Conservation (phyloP, 805 yeast species). For the Metschnikowia henanensis region DNA sequence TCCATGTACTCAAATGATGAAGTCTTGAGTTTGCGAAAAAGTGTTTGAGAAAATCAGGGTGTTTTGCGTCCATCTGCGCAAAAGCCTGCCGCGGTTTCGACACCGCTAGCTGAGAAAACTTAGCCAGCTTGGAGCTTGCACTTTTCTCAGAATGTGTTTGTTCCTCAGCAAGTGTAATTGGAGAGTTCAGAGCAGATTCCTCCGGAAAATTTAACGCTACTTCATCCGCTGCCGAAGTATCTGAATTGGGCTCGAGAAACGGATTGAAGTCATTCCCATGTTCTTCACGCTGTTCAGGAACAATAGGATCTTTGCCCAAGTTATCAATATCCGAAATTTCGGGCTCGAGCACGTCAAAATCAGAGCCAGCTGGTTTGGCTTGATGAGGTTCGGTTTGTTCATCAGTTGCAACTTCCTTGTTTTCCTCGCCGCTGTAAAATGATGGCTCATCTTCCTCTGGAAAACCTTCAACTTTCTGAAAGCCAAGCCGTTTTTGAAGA, state of each 20-base stretch:
- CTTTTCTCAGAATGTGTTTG: no score
- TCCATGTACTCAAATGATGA: conserved; percentile 89
- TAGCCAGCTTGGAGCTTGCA: no score
- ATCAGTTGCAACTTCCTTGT: no score
- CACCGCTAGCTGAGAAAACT: no score
- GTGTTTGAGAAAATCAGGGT: conserved; percentile 69
- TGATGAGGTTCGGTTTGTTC: no score
- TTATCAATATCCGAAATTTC: background rate
- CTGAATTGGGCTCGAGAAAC: background rate
- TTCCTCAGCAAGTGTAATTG: no score
- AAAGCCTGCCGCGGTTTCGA: conserved; percentile 13
- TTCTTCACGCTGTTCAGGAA: background rate
- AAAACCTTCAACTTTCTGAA: conserved; percentile 10
- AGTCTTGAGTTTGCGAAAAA: conserved; percentile 82
- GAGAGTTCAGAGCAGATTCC: no score
- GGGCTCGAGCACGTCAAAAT: background rate
- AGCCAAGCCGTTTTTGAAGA: conserved; percentile 49
- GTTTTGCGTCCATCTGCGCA: conserved; percentile 54
- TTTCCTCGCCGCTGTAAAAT: no score
- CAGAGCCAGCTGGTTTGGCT: no score
- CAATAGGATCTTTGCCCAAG: background rate
- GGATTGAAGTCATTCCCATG: background rate
- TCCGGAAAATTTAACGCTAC: no score
- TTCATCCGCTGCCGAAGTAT: background rate
- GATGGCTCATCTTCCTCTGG: no score